Base-by-base conservation (phyloP, 805 yeast species). In the Candida manassasensis region DNA sequence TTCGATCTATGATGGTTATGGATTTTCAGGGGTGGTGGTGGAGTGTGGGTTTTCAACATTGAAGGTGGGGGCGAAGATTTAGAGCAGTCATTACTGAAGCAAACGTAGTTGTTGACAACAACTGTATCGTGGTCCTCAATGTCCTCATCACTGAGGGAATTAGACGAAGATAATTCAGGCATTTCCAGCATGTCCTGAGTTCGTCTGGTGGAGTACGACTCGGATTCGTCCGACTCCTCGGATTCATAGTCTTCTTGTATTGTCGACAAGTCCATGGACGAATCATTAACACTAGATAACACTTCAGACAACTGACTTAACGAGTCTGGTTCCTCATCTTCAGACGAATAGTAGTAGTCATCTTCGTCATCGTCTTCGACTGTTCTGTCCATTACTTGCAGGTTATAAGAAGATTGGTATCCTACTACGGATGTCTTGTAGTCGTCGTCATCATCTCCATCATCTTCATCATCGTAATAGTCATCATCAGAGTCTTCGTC, bases 401-500 rank as follows among this genome's bases (percentile, higher is more conserved):
- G 22, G 22, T 15, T 21, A 24, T 31, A 24, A 11, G 7, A 7
- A 6, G 7, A 11, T n/a, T n/a, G n/a, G n/a, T n/a, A n/a, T n/a
- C n/a, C n/a, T n/a, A n/a, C n/a, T n/a, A n/a, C n/a, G 18, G 34
- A 13, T 15, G 27, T 29, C 22, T 29, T 25, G 16, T 21, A 35
- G 4, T 41, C 19, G 13, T 26, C 29, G 11, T 34, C 41, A 18
- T 40, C 39, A 4, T 38, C 21, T 16, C 39, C 45, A 21, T 42
- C 43, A n/a, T 35, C 43, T 31, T 34, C 35, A 29, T 36, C 43
- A 12, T 37, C 35, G n/a, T 31, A 25, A 8, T 9, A 12, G 25
- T 37, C 37, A 25, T 51, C 55, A 9, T 48, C 45, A 39, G 55
- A 62, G 27, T 59, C 53, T 27, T 55, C 61, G 7, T 52, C 45